phyloP scores from a whole-genome alignment of 1,284 basidiomycete species.

The Rhizopogon hawkerae region DNA sequence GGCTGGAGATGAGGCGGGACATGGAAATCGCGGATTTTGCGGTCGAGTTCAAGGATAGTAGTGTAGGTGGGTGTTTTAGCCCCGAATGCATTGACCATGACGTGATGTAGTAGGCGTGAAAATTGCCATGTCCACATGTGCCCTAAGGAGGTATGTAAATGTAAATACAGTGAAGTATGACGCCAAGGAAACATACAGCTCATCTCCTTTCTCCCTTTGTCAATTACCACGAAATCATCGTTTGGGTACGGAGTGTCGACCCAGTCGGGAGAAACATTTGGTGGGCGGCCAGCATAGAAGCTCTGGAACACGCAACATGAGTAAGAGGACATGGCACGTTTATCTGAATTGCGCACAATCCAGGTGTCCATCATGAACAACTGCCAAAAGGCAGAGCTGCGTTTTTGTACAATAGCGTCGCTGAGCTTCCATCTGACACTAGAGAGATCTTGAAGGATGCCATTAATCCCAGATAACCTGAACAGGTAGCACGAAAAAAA shows the following conservation, averaged over 20 bases:
- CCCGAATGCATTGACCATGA: conserved; percentile 48
- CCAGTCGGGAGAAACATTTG: conserved; percentile 44
- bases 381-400: conserved; percentile 58
- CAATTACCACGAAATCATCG: conserved; percentile 34
- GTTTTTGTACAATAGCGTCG: conserved; percentile 35
- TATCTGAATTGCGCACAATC: conserved; percentile 34
- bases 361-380: conserved; percentile 51
- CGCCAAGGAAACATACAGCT: conserved; percentile 36
- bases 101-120: conserved; percentile 40
- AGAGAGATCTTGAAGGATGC: conserved; percentile 44
- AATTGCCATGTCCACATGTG: conserved; percentile 51
- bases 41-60: conserved; percentile 40
- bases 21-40: conserved; percentile 45
- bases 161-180: background rate
- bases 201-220: conserved; percentile 34
- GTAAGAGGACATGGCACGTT: conserved; percentile 1
- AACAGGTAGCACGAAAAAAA: conserved; percentile 1
- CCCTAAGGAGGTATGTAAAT: conserved; percentile 28
- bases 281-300: conserved; percentile 53
- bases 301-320: conserved; percentile 33
- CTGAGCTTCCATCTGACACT: conserved; percentile 50
- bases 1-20: conserved; percentile 42
- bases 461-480: background rate
- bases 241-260: conserved; percentile 49
- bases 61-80: conserved; percentile 42